Conservation (phyloP, 306 rosid species). For the Morella rubra region DNA sequence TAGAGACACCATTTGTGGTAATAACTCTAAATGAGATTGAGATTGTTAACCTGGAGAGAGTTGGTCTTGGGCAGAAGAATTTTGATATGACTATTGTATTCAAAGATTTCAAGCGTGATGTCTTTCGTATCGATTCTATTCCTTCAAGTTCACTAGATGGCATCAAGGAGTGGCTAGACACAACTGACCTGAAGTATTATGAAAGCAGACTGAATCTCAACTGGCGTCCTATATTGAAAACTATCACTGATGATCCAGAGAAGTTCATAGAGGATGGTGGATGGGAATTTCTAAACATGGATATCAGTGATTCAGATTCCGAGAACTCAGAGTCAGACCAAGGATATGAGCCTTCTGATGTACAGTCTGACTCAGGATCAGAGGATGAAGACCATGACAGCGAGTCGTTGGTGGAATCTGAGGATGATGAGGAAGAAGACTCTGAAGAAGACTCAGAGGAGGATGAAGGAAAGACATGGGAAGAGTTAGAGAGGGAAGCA, state of each 20-base stretch:
- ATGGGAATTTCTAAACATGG: slow-evolving; percentile 94
- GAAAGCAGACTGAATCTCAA: slow-evolving; percentile 94
- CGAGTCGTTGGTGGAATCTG: slow-evolving; percentile 86
- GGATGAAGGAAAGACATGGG: slow-evolving; percentile 81
- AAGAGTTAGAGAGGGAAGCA: slow-evolving; percentile 96
- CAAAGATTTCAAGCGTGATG: slow-evolving; percentile 90
- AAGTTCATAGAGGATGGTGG: slow-evolving; percentile 96
- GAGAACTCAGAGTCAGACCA: slow-evolving; percentile 75
- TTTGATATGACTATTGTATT: slow-evolving; percentile 90
- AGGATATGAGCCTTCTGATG: slow-evolving; percentile 86
- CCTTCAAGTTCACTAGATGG: slow-evolving; percentile 90
- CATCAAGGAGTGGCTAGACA: slow-evolving; percentile 92
- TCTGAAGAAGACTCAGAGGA: slow-evolving; percentile 45
- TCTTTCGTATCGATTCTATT: slow-evolving; percentile 87
- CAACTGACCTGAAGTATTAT: slow-evolving; percentile 86
- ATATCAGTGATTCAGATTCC: slow-evolving; percentile 85
- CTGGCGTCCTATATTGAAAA: slow-evolving; percentile 93
- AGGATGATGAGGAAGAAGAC: slow-evolving; percentile 60
- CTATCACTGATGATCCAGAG: slow-evolving; percentile 92
- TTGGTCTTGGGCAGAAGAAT: slow-evolving; percentile 98
- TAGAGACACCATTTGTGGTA: slow-evolving; percentile 87
- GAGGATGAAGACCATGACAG: slow-evolving; percentile 80
- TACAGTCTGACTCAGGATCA: slow-evolving; percentile 79
- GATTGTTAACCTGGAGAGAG: slow-evolving; percentile 92
- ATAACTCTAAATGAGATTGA: slow-evolving; percentile 89